Evolutionary conservation across 306 rosid genomes (phyloP).

Genomic region (Begonia masoniana): DNA sequence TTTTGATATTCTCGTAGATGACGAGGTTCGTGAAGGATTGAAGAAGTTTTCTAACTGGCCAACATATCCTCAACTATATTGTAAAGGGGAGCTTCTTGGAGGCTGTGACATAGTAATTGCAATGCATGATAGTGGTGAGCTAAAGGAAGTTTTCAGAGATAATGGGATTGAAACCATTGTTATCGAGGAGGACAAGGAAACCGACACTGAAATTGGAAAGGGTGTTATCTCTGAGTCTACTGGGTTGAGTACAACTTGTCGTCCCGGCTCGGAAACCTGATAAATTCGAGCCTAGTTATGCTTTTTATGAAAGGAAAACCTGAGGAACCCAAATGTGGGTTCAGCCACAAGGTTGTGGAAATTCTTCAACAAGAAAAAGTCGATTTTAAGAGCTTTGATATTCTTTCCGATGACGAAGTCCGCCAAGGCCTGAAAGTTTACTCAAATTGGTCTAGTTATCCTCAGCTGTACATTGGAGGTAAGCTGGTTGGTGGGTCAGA

Average conservation of each 20-base stretch:
- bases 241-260: conserved; percentile 44
- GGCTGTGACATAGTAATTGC: conserved; percentile 82
- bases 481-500: conserved; percentile 93
- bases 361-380: conserved; percentile 76
- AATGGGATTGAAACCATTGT: conserved; percentile 37
- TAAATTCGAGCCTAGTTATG: conserved; percentile 59
- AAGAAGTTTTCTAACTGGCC: conserved; percentile 92
- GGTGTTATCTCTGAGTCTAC: conserved; percentile 52
- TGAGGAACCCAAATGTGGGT: conserved; percentile 84
- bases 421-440: conserved; percentile 86
- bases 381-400: conserved; percentile 58
- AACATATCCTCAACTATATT: conserved; percentile 83
- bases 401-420: conserved; percentile 71
- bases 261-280: conserved; percentile 45
- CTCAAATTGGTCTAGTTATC: conserved; percentile 97
- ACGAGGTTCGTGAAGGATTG: conserved; percentile 66
- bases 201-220: conserved; percentile 33
- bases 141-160: conserved; percentile 64
- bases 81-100: conserved; percentile 91
- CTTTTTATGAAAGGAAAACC: conserved; percentile 91
- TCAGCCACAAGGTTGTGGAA: conserved; percentile 85
- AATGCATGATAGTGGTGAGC: conserved; percentile 87
- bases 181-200: conserved; percentile 19
- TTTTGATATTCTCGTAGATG: conserved; percentile 66
- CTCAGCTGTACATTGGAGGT: conserved; percentile 65